Base-by-base conservation (phyloP, 495 filamentous ascomycete species). In the Choiromyces venosus region DNA sequence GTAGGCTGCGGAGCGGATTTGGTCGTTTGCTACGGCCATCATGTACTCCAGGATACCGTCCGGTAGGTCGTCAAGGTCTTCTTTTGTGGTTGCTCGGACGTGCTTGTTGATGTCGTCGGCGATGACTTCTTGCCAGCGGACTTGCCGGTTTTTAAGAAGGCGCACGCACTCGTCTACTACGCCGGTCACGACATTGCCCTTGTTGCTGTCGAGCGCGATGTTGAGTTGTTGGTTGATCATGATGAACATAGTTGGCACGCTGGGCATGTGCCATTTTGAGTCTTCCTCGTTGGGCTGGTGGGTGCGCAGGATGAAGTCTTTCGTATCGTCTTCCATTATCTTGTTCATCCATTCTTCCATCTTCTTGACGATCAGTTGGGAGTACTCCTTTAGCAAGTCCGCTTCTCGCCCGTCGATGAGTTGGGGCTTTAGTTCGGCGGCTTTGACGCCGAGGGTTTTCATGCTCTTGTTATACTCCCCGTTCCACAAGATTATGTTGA, bases 281-380 rank as follows among this genome's bases (percentile, higher is more conserved):
- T 96, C 93, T 68, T 97, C 85, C 74, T 92, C 90, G 68, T 84
- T 86, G 21, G 86, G 86, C 72, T 92, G 90, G 37, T 91, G 88
- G 70, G 87, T 89, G 37, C 94, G 87, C 39, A 91, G 88, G 66
- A 88, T 85, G 82, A 99, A 94, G 69, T 91, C 90, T 74, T 88
- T 90, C 78, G 85, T 88, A 81, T 98, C 96, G 10, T 91, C 87
- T 8, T 85, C 86, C 74, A 90, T 91, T 73, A 99, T 97, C 67
- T 92, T 89, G 71, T 94, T 91, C 87, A 97, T 97, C 95, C 95
- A 99, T 85, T 98, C 91, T 79, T 97, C 93, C 67, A 99, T 91
- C 69, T 91, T 93, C 74, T 91, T 91, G 84, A 97, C 93, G 81
- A 99, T 99, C 76, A 97, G 88, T 80, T 91, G 89, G 72, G 94